Base-by-base conservation (phyloP, 139 green algal species). In the Zygnema circumcarinatum region DNA sequence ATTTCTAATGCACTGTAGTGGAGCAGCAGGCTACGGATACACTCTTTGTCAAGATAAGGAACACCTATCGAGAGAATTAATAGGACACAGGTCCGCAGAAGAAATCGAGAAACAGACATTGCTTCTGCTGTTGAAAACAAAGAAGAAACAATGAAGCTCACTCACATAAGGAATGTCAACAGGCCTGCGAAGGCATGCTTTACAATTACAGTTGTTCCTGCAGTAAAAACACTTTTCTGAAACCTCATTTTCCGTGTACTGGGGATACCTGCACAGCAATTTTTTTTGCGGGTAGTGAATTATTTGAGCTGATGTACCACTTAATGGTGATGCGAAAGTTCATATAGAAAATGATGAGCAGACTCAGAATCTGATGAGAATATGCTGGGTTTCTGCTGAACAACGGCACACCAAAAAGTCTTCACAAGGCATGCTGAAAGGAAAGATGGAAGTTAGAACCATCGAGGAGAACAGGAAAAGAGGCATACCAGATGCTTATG, bases 161-260 rank as follows among this genome's bases (percentile, higher is more conserved):
- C 79, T 86, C 35, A 86, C 79, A 39, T 86, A 86, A 39, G 40
- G 40, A 29, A 2, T 40, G 54, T 38, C 38, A 31, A 79, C 25
- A 36, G 29, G 33, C 39, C 38, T 87, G 81, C 81, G 81, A 33
- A 88, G 83, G 36, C 85, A 90, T 7, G 62, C 56, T 53, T 86
- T 88, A 79, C 85, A 90, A 53, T 90, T 90, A 79, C 85, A 90
- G 79, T 88, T 88, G n/a, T 68, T 68, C 35, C 47, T 67, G 80
- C 85, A 90, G 38, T 81, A 68, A 38, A 79, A 79, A 3, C 85
- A 90, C 79, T 42, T 76, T 36, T 84, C 31, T 21, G 36, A 7
- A 29, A 90, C 69, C n/a, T 90, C 85, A 1, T 81, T 33, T 22
- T 62, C 85, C 29, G n/a, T 52, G 31, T 87, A 88, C 75, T 39